Evolutionary conservation across 345 rosid species (phyloP), one percentile per base, ranked within the genome.

Genomic region (Carallia brachiata): DNA sequence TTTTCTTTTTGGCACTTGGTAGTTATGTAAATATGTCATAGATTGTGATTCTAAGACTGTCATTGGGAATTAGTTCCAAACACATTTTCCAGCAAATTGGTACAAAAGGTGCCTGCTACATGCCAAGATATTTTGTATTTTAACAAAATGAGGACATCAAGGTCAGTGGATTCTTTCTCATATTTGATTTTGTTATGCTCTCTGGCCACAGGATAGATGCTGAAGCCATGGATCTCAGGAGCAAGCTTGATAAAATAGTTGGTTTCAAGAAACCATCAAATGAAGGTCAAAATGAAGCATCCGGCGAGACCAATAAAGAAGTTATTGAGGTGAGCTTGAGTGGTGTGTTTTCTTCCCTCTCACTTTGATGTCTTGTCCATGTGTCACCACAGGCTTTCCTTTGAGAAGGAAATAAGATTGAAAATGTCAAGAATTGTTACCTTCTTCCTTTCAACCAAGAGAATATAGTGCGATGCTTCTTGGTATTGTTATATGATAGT

Each of bases 151-250:
- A 39, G 63, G 56, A 52, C 50, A 34, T 36, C 39, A 31, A 30
- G 0, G 27, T 53, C 9, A 53, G 19, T 31, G 5, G 61, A 18
- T 23, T 54, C n/a, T 72, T 73, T 56, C 37, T 72, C 28, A 59
- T 52, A 32, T 67, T 32, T 16, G 52, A 61, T 58, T 52, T 58
- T 81, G 31, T 52, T 69, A 52, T 72, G 54, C 67, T 63, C 59
- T 53, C 39, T 74, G 70, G 71, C 81, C 61, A 61, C 89, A 88
- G 98, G 80, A 84, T 89, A 76, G 90, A 94, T 85, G 89, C 82
- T 71, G 97, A 94, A 88, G 84, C 88, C 66, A 77, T 65, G 62
- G 68, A 70, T 63, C 78, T 94, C 71, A 89, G 86, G 85, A 83
- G 78, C 75, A 88, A 86, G 71, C 90, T 94, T 50, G 89, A 84